Evolutionary conservation across 768 basidiomycete genomes (phyloP).

Genomic region (Chalciporus sphaerocephalus): DNA sequence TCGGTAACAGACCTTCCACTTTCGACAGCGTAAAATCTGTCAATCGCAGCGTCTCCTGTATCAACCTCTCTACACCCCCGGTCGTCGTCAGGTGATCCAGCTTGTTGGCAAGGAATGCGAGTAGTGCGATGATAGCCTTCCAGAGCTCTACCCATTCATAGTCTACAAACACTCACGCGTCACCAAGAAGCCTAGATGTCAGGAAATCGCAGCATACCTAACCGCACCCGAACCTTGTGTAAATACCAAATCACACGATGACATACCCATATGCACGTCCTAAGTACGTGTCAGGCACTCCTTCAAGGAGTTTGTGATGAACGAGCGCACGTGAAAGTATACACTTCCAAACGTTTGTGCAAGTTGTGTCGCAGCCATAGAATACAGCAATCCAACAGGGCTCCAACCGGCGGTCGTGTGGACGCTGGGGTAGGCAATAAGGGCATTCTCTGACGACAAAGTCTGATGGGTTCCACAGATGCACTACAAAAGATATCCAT

Average conservation of each 20-base stretch:
- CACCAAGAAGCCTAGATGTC: neutral
- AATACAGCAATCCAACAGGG: slow-evolving; percentile 63
- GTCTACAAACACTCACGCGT: slow-evolving; percentile 33
- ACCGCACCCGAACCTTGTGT: slow-evolving; percentile 47
- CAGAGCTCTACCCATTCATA: slow-evolving; percentile 68
- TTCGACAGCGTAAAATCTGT: slow-evolving; percentile 49
- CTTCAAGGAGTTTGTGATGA: neutral
- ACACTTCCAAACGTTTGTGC: slow-evolving; percentile 55
- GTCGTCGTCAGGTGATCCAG: slow-evolving; percentile 49
- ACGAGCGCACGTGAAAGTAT: slow-evolving; percentile 49
- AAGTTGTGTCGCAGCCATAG: slow-evolving; percentile 71
- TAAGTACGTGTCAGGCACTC: slow-evolving; percentile 21
- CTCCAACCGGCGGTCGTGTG: slow-evolving; percentile 47
- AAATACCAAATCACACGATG: slow-evolving; percentile 56
- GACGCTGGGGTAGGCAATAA: slow-evolving; percentile 39
- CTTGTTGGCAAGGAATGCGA: slow-evolving; percentile 55
- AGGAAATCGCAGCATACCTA: slow-evolving; percentile 40
- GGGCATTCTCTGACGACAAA: slow-evolving; percentile 66
- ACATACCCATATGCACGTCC: slow-evolving; percentile 53
- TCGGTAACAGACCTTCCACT: slow-evolving; percentile 52
- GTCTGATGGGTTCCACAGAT: slow-evolving; percentile 38
- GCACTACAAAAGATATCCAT: slow-evolving; percentile 45
- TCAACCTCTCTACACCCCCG: slow-evolving; percentile 48
- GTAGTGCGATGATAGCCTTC: slow-evolving; percentile 50
- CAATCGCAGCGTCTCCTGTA: slow-evolving; percentile 54